phyloP scores from a whole-genome alignment of 306 rosid genomes.

The Vachellia pachyceras region DNA sequence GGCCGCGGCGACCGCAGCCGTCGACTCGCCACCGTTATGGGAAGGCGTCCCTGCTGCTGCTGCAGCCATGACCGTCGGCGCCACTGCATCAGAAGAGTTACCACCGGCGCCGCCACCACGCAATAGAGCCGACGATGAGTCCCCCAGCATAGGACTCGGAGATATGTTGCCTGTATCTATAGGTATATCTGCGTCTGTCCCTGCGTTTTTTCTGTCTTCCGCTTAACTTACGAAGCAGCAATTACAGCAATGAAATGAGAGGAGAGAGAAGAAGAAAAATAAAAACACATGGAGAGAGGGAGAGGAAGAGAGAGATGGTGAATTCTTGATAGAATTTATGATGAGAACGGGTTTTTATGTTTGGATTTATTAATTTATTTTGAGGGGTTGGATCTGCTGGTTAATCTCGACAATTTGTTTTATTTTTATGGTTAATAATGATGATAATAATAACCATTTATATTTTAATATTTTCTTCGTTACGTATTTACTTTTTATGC shows the following conservation, averaged over 20 bases:
- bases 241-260: conserved; percentile 54
- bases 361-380: conserved; percentile 68
- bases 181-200: conserved; percentile 2
- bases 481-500: conserved; percentile 36
- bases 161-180: conserved; percentile 22
- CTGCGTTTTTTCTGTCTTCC: conserved; percentile 16
- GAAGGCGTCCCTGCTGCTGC: not conserved
- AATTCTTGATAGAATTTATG: conserved; percentile 72
- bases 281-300: conserved; percentile 21
- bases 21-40: conserved; percentile 18
- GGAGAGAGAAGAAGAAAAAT: conserved; percentile 35
- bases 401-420: conserved; percentile 59
- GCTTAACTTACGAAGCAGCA: conserved; percentile 37
- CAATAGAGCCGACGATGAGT: conserved; percentile 56
- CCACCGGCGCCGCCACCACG: conserved; percentile 40
- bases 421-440: conserved; percentile 27
- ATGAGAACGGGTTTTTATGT: conserved; percentile 49
- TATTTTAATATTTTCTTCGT: conserved; percentile 28
- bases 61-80: conserved; percentile 22
- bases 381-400: conserved; percentile 67
- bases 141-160: conserved; percentile 70
- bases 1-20: conserved; percentile 14
- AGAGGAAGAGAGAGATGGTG: conserved; percentile 61
- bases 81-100: conserved; percentile 54
- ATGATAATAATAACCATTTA: conserved; percentile 29